Evolutionary conservation across 2,329 filamentous ascomycete genomes (phyloP).

Genomic region (Nakataea oryzae): DNA sequence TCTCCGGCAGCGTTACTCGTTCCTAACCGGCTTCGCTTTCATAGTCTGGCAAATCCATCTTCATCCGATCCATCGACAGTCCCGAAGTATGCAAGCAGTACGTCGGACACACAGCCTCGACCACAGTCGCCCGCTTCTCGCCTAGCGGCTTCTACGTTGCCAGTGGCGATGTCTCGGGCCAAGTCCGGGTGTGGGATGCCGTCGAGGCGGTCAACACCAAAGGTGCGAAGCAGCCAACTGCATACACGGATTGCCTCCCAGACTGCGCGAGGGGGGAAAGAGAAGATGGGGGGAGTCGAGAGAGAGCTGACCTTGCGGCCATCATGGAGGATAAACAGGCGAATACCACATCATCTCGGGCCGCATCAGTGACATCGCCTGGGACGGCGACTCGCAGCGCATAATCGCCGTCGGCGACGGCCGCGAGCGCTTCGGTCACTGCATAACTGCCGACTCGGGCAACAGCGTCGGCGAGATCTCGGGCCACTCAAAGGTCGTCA

Average conservation of each 20-base stretch:
- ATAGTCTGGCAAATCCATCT: constrained; percentile 91
- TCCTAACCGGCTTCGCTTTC: not conserved
- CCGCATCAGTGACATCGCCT: constrained; percentile 90
- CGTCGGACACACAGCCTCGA: constrained; percentile 77
- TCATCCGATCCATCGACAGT: constrained; percentile 87
- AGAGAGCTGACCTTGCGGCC: not conserved
- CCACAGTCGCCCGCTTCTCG: constrained; percentile 87
- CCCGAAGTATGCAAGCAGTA: constrained; percentile 81
- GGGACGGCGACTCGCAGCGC: constrained; percentile 94
- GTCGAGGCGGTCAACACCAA: constrained; percentile 78
- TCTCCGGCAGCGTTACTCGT: not conserved
- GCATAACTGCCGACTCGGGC: constrained; percentile 89
- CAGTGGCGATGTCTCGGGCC: constrained; percentile 76
- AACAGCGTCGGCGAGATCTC: constrained; percentile 93
- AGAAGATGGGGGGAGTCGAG: not conserved
- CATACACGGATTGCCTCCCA: no score
- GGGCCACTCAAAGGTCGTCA: constrained; percentile 84
- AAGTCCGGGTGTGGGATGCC: constrained; percentile 86
- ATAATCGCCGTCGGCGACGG: constrained; percentile 95
- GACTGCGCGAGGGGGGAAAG: not conserved
- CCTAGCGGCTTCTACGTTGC: constrained; percentile 93
- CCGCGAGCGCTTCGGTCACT: constrained; percentile 85
- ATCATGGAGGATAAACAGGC: constrained; percentile 28
- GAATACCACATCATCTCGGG: constrained; percentile 94
- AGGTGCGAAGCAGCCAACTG: constrained; percentile 25